Percentiles rank a stretch among this genome's conserved stretches.
Evolutionary conservation across 2,329 filamentous ascomycete genomes (phyloP).

Genomic region (Colletotrichum tropicale): DNA sequence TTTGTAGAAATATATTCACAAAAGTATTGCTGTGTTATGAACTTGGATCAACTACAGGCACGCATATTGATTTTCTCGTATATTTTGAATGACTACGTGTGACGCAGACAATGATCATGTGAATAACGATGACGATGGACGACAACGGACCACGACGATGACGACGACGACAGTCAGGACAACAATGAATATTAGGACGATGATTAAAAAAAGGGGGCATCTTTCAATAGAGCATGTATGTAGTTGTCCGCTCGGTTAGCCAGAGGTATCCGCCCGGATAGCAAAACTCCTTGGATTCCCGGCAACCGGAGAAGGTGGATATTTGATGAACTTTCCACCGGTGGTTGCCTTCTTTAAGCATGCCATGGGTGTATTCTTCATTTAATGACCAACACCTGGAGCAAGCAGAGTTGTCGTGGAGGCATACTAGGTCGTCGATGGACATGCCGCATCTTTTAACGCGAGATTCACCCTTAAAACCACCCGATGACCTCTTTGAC

Average conservation of each 20-base stretch:
- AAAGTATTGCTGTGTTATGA: not conserved
- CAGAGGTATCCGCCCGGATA: too few species aligned
- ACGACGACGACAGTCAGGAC: too few species aligned
- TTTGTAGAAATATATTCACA: not conserved
- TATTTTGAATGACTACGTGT: not conserved
- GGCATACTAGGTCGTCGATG: not conserved
- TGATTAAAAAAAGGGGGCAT: too few species aligned
- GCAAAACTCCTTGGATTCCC: too few species aligned
- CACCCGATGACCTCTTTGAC: not conserved
- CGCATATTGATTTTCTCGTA: not conserved
- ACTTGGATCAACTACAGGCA: fast-evolving
- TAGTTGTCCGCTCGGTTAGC: too few species aligned
- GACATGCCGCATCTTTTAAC: fast-evolving
- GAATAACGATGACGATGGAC: too few species aligned
- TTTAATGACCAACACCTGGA: not conserved
- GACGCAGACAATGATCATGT: not conserved
- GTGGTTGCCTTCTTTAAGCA: not conserved
- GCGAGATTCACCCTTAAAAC: not conserved
- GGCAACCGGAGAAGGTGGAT: too few species aligned
- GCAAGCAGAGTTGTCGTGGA: not conserved
- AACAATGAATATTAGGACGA: too few species aligned
- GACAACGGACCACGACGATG: too few species aligned
- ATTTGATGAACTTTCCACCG: too few species aligned
- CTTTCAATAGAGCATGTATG: too few species aligned
- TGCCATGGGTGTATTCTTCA: fast-evolving